These are phyloP conservation scores for Fusarium sp. DNA, from an alignment of 2,329 filamentous ascomycete genomes.

Conservation along the genomic window DNA sequence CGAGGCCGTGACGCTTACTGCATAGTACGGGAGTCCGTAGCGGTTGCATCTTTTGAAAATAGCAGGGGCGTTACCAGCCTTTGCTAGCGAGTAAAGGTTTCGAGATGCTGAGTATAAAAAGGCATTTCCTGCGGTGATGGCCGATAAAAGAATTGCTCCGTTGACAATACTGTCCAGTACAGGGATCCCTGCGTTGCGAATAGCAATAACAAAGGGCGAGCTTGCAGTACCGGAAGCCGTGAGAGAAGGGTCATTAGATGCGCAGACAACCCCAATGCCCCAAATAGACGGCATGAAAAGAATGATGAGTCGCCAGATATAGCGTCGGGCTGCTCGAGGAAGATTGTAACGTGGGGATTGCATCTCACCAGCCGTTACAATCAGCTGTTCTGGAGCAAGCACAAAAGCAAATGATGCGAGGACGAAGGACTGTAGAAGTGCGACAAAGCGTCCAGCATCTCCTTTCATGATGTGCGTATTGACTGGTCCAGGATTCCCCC, in stretches of 20 bases:
- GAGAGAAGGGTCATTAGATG: background rate
- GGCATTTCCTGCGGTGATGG: slow-evolving; percentile 3
- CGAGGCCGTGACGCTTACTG: background rate
- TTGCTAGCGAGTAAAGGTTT: slow-evolving; percentile 2
- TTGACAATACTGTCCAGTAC: slow-evolving; percentile 5
- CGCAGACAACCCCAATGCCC: slow-evolving; percentile 9
- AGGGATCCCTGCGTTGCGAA: slow-evolving; percentile 2
- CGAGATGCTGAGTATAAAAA: slow-evolving; percentile 4
- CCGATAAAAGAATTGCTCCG: slow-evolving; percentile 9
- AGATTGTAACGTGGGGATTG: slow-evolving; percentile 1
- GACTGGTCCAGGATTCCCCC: background rate
- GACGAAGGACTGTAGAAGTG: slow-evolving; percentile 2
- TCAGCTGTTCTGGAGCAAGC: slow-evolving; percentile 6
- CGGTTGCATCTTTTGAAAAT: slow-evolving; percentile 5
- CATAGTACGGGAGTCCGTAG: slow-evolving; percentile 7
- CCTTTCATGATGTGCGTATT: background rate
- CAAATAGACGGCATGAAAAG: slow-evolving; percentile 14
- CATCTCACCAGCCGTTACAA: background rate
- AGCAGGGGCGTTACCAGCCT: background rate
- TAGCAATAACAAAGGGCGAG: slow-evolving; percentile 8
- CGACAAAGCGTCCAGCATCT: background rate
- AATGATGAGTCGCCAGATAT: background rate
- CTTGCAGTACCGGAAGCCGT: background rate
- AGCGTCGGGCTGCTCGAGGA: background rate
- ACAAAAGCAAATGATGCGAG: slow-evolving; percentile 6